Conservation (phyloP, 768 basidiomycete species). For the Paxillus ammoniavirescens region DNA sequence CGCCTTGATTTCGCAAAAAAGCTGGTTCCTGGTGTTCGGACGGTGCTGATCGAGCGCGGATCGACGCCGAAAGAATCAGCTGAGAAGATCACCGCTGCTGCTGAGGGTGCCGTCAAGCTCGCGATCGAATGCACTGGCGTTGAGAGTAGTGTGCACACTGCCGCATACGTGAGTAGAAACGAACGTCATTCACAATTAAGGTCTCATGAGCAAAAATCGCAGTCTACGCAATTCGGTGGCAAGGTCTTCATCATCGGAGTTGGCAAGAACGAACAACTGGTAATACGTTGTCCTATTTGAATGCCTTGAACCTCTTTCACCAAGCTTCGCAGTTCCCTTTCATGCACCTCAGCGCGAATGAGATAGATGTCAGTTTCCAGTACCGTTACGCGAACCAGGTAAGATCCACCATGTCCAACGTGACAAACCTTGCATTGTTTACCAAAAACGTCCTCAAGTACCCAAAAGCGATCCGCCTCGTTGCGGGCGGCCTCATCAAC, state of each 20-base stretch:
- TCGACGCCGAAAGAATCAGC: slow-evolving; percentile 49
- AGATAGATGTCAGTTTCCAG: slow-evolving; percentile 67
- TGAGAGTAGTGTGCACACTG: slow-evolving; percentile 60
- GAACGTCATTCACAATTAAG: neutral
- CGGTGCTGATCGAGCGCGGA: slow-evolving; percentile 52
- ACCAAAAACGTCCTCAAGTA: slow-evolving; percentile 42
- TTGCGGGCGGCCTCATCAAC: slow-evolving; percentile 71
- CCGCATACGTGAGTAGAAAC: slow-evolving; percentile 45
- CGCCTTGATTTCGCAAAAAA: slow-evolving; percentile 67
- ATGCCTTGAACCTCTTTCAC: neutral
- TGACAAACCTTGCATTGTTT: neutral
- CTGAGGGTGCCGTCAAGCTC: slow-evolving; percentile 48
- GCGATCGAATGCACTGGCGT: slow-evolving; percentile 66
- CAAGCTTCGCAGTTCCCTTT: slow-evolving; percentile 53
- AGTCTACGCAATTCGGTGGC: slow-evolving; percentile 65
- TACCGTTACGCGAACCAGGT: slow-evolving; percentile 69
- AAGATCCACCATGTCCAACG: neutral
- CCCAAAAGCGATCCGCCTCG: slow-evolving; percentile 79
- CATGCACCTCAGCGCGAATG: slow-evolving; percentile 70
- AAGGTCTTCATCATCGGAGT: slow-evolving; percentile 73
- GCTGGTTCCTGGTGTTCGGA: slow-evolving; percentile 56
- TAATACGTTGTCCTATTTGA: slow-evolving; percentile 24
- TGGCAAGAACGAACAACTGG: slow-evolving; percentile 60
- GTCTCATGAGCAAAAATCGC: slow-evolving; percentile 2
- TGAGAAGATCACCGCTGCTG: slow-evolving; percentile 48